These are phyloP conservation scores for Solanum hybrid DNA, from an alignment of 305 asterid genomes.

Conservation along the genomic window DNA sequence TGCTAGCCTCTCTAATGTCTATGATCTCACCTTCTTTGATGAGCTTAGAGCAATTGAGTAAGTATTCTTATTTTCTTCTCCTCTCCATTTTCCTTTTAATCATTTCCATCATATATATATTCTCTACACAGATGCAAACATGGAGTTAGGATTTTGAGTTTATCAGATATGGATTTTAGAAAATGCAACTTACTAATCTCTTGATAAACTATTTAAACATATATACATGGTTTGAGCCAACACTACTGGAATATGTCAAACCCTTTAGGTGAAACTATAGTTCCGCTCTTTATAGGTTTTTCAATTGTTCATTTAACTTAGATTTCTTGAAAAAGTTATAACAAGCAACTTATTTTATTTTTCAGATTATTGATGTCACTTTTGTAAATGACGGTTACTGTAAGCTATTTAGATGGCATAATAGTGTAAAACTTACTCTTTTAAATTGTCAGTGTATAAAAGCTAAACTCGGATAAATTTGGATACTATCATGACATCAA, in stretches of 20 bases:
- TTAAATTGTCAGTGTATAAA: not conserved
- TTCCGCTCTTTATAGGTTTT: not conserved
- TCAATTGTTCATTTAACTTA: not conserved
- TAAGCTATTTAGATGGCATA: not conserved
- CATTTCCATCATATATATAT: not conserved
- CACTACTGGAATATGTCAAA: not conserved
- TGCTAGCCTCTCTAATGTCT: constrained; percentile 38
- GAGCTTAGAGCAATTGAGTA: constrained; percentile 70
- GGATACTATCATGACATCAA: not conserved
- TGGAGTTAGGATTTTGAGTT: not conserved
- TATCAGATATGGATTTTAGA: not conserved
- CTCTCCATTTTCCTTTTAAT: not conserved
- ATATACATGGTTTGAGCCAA: not conserved
- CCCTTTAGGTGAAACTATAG: not conserved
- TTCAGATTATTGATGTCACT: not conserved
- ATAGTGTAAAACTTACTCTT: not conserved
- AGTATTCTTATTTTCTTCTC: constrained; percentile 18
- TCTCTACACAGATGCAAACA: not conserved
- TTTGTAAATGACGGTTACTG: not conserved
- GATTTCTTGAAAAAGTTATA: not conserved
- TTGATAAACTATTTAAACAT: not conserved
- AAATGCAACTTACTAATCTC: not conserved
- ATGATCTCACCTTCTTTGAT: constrained; percentile 77
- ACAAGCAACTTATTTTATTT: not conserved
- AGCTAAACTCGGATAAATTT: not conserved